A percentile compares a stretch with the other conserved stretches of the same genome.
Evolutionary conservation across 768 basidiomycete genomes (phyloP).

Genomic region (Pisolithus albus): DNA sequence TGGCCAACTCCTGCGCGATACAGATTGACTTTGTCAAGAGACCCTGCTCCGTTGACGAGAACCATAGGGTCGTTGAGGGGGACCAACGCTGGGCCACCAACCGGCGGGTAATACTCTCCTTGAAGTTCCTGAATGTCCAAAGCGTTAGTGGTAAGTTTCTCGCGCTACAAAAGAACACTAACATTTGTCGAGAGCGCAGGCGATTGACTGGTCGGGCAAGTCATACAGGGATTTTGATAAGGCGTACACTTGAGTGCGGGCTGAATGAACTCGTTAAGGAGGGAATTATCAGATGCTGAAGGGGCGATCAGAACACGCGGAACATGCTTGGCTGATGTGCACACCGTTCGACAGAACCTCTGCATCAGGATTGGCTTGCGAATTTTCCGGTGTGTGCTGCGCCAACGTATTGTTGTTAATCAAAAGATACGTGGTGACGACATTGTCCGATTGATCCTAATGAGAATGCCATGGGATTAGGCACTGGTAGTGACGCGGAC

Average conservation of each 20-base stretch:
- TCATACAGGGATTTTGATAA: constrained; percentile 22
- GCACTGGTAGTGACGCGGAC: neutral
- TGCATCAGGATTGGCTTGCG: constrained; percentile 19
- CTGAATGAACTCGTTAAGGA: constrained; percentile 20
- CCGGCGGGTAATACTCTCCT: constrained; percentile 19
- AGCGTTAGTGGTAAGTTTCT: neutral
- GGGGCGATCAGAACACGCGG: neutral
- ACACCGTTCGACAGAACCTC: constrained; percentile 19
- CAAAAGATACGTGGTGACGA: constrained; percentile 23
- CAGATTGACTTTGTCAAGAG: constrained; percentile 21
- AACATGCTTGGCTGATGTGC: neutral
- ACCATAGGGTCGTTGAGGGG: constrained; percentile 23
- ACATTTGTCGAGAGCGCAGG: constrained; percentile 21
- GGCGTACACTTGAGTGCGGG: constrained; percentile 20
- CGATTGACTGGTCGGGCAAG: constrained; percentile 13
- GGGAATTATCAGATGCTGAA: constrained; percentile 21
- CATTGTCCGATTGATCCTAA: constrained; percentile 24
- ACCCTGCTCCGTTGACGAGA: constrained; percentile 17
- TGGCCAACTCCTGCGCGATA: constrained; percentile 23
- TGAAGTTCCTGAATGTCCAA: constrained; percentile 15
- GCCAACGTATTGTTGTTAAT: constrained; percentile 17
- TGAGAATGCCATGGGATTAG: neutral
- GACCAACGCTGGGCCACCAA: constrained; percentile 17
- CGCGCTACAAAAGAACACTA: neutral
- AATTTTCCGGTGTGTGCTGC: constrained; percentile 21